Conservation (phyloP, 305 asterid species). For the Solanum aculeatissimum region DNA sequence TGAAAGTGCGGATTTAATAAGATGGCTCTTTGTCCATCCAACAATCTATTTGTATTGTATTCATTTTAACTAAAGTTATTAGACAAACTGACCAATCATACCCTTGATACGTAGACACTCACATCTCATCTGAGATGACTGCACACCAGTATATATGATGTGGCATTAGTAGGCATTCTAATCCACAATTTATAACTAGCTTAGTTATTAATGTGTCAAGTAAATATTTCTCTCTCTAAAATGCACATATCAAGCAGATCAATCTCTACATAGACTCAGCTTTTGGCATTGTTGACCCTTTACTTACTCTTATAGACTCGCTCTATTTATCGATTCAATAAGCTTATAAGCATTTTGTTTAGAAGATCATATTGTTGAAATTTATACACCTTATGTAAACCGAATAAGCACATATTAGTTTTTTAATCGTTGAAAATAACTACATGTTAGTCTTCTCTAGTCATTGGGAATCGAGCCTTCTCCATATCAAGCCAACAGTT, state of each 20-base stretch:
- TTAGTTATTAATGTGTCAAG: too few species aligned
- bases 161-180: too few species aligned
- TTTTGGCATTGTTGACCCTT: background rate
- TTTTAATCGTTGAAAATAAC: background rate
- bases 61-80: too few species aligned
- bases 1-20: too few species aligned
- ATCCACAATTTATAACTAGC: too few species aligned
- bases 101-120: too few species aligned
- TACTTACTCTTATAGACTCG: background rate
- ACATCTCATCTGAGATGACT: too few species aligned
- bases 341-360: background rate
- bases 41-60: too few species aligned
- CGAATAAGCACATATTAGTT: background rate
- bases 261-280: background rate
- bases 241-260: background rate
- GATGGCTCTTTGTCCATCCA: too few species aligned
- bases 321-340: background rate
- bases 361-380: background rate
- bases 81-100: too few species aligned
- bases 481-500: background rate
- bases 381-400: background rate
- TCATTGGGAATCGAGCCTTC: background rate
- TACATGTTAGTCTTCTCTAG: background rate
- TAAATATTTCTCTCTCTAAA: too few species aligned
- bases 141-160: too few species aligned